A percentile compares a stretch with the other conserved stretches of the same genome.
Evolutionary conservation across 2,329 filamentous ascomycete species (phyloP).

Genomic region (Trichoderma atroviride): DNA sequence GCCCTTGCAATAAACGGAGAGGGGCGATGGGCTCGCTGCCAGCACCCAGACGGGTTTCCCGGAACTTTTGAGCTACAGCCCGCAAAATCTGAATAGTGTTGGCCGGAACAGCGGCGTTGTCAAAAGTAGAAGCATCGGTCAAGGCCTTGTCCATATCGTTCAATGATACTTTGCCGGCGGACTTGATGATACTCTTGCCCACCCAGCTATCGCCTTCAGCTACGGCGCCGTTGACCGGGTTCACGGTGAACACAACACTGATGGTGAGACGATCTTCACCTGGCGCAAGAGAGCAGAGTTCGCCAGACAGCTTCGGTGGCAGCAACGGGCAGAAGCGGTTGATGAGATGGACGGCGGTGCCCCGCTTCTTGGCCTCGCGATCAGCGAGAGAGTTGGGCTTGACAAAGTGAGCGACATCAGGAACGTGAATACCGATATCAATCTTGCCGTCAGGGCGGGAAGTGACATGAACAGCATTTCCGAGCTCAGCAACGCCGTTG

Average conservation of each 20-base stretch:
- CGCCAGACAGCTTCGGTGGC: slow-evolving; percentile 79
- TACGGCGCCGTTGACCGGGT: slow-evolving; percentile 75
- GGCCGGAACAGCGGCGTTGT: slow-evolving; percentile 65
- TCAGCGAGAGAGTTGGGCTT: slow-evolving; percentile 95
- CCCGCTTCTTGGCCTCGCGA: slow-evolving; percentile 95
- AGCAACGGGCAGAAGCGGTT: slow-evolving; percentile 87
- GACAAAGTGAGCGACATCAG: slow-evolving; percentile 95
- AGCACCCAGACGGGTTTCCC: slow-evolving; percentile 81
- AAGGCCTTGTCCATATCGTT: slow-evolving; percentile 84
- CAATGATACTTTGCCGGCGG: slow-evolving; percentile 80
- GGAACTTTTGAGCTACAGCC: slow-evolving; percentile 85
- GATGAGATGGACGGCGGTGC: slow-evolving; percentile 92
- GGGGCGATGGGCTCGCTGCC: slow-evolving; percentile 79
- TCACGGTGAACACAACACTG: slow-evolving; percentile 90
- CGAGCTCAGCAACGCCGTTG: slow-evolving; percentile 82
- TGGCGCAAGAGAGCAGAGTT: slow-evolving; percentile 84
- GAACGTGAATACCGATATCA: slow-evolving; percentile 92
- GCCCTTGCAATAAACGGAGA: slow-evolving; percentile 85
- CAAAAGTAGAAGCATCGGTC: slow-evolving; percentile 61
- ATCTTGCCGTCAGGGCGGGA: slow-evolving; percentile 79
- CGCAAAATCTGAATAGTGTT: slow-evolving; percentile 82
- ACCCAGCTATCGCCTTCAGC: slow-evolving; percentile 90
- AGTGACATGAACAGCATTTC: slow-evolving; percentile 93
- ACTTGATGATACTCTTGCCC: slow-evolving; percentile 92
- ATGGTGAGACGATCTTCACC: slow-evolving; percentile 89